These are phyloP conservation scores for Adiantum capillusveneris DNA, from an alignment of 75 land plant species.

Conservation along the genomic window DNA sequence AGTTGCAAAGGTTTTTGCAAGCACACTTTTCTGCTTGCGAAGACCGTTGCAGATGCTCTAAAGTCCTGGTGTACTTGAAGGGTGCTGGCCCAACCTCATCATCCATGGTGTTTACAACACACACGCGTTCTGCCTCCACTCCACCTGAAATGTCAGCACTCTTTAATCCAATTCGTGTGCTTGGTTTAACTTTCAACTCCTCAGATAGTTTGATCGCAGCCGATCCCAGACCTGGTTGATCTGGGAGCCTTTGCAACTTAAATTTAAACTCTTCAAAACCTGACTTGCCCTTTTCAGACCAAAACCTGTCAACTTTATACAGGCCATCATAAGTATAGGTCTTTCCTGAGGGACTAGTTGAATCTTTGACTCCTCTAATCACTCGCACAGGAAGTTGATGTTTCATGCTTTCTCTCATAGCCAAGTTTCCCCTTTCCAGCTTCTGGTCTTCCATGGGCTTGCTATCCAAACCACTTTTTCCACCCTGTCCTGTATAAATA, in stretches of 20 bases:
- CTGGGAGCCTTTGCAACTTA: constrained; percentile 22
- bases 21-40: too few relatives aligned
- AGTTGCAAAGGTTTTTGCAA: too few relatives aligned
- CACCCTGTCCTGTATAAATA: constrained; percentile 29
- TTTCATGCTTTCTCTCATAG: constrained; percentile 11
- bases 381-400: constrained; percentile 21
- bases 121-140: constrained; percentile 18
- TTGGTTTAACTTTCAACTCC: constrained; percentile 14
- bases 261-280: constrained; percentile 34
- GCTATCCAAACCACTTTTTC: constrained; percentile 6
- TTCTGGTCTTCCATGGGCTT: constrained; percentile 22
- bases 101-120: constrained; percentile 36
- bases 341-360: constrained; percentile 21
- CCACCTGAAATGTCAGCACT: constrained; percentile 28
- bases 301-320: constrained; percentile 17
- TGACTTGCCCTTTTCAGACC: constrained; percentile 15
- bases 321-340: constrained; percentile 40
- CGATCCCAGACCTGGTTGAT: constrained; percentile 33
- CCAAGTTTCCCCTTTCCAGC: constrained; percentile 26
- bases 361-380: constrained; percentile 26
- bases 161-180: constrained; percentile 10
- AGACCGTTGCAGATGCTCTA: too few relatives aligned
- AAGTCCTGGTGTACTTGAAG: constrained; percentile 14
- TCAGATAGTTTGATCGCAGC: constrained; percentile 18
- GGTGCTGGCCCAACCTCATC: constrained; percentile 14